phyloP scores from a whole-genome alignment of 163 green algal genomes.

The Dunaliella salina region DNA sequence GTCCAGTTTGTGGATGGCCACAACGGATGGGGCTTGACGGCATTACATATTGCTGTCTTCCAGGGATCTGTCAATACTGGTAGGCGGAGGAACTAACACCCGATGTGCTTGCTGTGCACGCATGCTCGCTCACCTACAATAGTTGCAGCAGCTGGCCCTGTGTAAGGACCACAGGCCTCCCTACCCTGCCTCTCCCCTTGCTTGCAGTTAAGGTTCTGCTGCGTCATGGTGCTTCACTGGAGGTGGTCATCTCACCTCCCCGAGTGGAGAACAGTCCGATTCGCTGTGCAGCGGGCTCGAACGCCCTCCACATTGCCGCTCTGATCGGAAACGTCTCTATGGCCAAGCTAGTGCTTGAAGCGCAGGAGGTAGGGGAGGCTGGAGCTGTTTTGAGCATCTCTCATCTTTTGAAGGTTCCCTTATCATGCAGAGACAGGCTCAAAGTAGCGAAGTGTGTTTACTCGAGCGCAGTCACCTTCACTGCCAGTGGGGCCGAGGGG shows the following conservation, averaged over 20 bases:
- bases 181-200: neutral
- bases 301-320: conserved; percentile 41
- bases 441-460: too few species aligned
- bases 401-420: too few species aligned
- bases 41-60: conserved; percentile 48
- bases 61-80: conserved; percentile 44
- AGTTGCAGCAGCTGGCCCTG: too few species aligned
- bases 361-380: conserved; percentile 19
- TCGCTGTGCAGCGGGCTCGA: conserved; percentile 37
- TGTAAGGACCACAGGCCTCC: neutral
- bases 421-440: too few species aligned
- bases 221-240: conserved; percentile 36
- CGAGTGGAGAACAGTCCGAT: conserved; percentile 45
- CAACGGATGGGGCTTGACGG: conserved; percentile 52
- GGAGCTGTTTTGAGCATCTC: too few species aligned
- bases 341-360: conserved; percentile 40
- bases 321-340: conserved; percentile 42
- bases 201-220: conserved; percentile 32
- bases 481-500: too few species aligned
- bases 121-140: too few species aligned
- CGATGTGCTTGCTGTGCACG: too few species aligned
- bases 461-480: too few species aligned
- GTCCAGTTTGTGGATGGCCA: conserved; percentile 50
- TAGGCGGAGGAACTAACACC: conserved; percentile 4
- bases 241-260: conserved; percentile 28